Evolutionary conservation across 2,329 filamentous ascomycete genomes (phyloP).

Genomic region (Aspergillus eucalypticola): DNA sequence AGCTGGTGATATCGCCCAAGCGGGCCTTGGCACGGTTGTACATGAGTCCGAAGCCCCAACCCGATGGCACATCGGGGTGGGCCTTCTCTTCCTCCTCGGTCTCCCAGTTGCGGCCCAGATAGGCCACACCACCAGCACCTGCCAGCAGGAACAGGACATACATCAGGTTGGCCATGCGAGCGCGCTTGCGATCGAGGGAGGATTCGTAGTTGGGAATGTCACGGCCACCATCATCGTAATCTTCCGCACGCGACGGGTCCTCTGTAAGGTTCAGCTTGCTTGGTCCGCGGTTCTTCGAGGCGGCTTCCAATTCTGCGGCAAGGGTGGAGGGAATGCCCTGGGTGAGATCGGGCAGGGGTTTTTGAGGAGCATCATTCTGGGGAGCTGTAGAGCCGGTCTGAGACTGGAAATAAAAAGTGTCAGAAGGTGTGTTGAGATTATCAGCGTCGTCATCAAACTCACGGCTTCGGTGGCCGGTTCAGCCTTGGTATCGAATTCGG

Average conservation of each 20-base stretch:
- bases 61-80: slow-evolving; percentile 73
- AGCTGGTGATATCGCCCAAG: slow-evolving; percentile 72
- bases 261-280: slow-evolving; percentile 55
- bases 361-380: slow-evolving; percentile 47
- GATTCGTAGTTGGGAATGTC: slow-evolving; percentile 82
- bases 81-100: slow-evolving; percentile 67
- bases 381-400: slow-evolving; percentile 39
- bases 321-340: slow-evolving; percentile 92
- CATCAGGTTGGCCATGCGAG: slow-evolving; percentile 72
- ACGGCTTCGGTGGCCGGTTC: slow-evolving; percentile 36
- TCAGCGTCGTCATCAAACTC: slow-evolving; percentile 19
- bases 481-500: slow-evolving; percentile 40
- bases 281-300: slow-evolving; percentile 38
- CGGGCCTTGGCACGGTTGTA: slow-evolving; percentile 79
- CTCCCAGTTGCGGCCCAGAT: slow-evolving; percentile 87
- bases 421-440: slow-evolving; percentile 4
- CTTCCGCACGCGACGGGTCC: slow-evolving; percentile 47
- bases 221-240: slow-evolving; percentile 52
- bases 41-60: slow-evolving; percentile 74
- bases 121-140: slow-evolving; percentile 62
- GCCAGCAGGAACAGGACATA: slow-evolving; percentile 63
- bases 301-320: slow-evolving; percentile 67
- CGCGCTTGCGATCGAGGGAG: slow-evolving; percentile 80
- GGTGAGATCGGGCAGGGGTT: slow-evolving; percentile 85
- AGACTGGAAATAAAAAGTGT: slow-evolving; percentile 29